Evolutionary conservation across 257 asterid species (phyloP), one percentile per base, ranked within the genome.

Genomic region (Plantago elongata): DNA sequence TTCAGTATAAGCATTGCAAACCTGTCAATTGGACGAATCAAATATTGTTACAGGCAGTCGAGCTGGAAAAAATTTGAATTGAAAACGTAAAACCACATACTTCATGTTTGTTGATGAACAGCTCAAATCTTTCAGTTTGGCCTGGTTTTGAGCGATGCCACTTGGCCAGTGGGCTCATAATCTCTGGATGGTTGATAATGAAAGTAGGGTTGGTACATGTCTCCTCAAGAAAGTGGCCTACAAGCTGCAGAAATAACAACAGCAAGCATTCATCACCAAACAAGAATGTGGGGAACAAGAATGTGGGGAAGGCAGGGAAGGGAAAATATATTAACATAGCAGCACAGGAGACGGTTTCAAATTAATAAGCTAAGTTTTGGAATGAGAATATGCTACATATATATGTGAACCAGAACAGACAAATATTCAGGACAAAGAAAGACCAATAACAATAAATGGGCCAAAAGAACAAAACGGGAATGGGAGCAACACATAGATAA

Each of bases 1-100:
- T 75, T 92, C 99, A 9, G 99, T 92, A 78, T 89, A 92, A 10
- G 97, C 99, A 76, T 92, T 92, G 77, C 95, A 84, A 40, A 89
- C 66, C 99, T 88, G 85, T 62, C 61, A 57, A 65, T 37, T 44
- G 40, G 38, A 42, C 6, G 5, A 63, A 14, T 7, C 59, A 50
- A 62, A 51, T 11, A 45, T 49, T 4, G 46, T 4, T 30, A 46
- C 3, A 22, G 13, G 52, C 9, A 45, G 42, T 13, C 17, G 38
- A 30, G n/a, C 13, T 2, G 30, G 50, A 64, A 44, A 54, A 13
- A 17, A 30, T 38, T 7, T 16, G 13, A 50, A 64, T 9, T 10
- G 11, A 40, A 55, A 45, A 57, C 27, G 9, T n/a, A 11, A 37
- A 40, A 51, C 51, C 30, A 40, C 78, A 64, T 80, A 90, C 98